phyloP scores from a whole-genome alignment of 2,329 filamentous ascomycete species.

The Epichloe gansuensis region DNA sequence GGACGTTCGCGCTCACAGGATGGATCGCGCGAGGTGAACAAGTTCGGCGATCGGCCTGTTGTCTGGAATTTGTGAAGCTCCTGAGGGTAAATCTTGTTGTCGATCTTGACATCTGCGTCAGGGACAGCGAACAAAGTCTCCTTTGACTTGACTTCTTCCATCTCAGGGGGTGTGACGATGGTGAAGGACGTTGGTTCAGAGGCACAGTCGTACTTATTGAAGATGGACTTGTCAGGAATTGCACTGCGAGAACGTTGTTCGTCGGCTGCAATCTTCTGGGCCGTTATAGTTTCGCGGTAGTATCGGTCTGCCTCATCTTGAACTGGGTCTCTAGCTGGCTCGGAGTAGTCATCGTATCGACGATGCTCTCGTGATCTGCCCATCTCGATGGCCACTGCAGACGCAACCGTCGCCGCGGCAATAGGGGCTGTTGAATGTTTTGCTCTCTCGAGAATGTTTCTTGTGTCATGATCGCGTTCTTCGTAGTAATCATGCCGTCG shows the following conservation, averaged over 20 bases:
- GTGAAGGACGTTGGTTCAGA: slow-evolving; percentile 25
- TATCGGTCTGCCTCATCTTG: slow-evolving; percentile 46
- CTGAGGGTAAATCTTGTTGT: slow-evolving; percentile 43
- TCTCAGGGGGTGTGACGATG: slow-evolving; percentile 44
- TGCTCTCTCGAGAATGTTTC: slow-evolving; percentile 31
- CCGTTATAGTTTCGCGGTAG: slow-evolving; percentile 43
- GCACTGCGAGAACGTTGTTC: slow-evolving; percentile 40
- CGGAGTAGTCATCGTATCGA: slow-evolving; percentile 17
- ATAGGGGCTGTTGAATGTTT: slow-evolving; percentile 37
- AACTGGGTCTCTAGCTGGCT: slow-evolving; percentile 29
- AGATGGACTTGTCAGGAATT: slow-evolving; percentile 40
- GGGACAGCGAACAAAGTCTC: slow-evolving; percentile 44
- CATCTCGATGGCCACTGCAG: slow-evolving; percentile 32
- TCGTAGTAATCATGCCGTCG: slow-evolving; percentile 18
- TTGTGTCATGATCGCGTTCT: slow-evolving; percentile 32
- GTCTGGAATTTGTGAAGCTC: slow-evolving; percentile 31
- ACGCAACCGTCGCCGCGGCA: slow-evolving; percentile 33
- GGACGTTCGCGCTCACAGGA: slow-evolving; percentile 45
- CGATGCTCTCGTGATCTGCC: slow-evolving; percentile 22
- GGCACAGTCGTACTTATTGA: slow-evolving; percentile 39
- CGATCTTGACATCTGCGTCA: slow-evolving; percentile 51
- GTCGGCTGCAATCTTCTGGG: slow-evolving; percentile 40
- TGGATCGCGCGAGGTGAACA: slow-evolving; percentile 36
- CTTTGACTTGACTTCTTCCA: slow-evolving; percentile 26
- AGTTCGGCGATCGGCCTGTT: slow-evolving; percentile 13